phyloP scores from a whole-genome alignment of 1,139 yeast genomes.

The Hemisphaericaspora lyxosophila region DNA sequence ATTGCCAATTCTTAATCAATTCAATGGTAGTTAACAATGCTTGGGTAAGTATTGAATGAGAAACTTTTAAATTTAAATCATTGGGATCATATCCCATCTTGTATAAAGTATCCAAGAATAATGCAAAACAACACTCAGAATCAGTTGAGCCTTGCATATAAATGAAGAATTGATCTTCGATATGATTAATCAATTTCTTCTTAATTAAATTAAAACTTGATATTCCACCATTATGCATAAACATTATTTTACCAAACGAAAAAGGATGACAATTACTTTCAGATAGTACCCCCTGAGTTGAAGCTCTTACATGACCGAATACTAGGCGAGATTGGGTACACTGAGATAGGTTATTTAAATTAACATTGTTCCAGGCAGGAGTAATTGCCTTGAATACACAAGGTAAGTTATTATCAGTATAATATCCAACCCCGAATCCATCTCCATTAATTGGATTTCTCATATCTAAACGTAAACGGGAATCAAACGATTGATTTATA shows the following conservation, averaged over 20 bases:
- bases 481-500: slow-evolving; percentile 92
- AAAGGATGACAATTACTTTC: slow-evolving; percentile 98
- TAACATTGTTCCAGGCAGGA: slow-evolving; percentile 96
- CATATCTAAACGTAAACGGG: slow-evolving; percentile 81
- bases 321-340: slow-evolving; percentile 83
- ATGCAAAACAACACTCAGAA: slow-evolving; percentile 91
- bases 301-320: slow-evolving; percentile 95
- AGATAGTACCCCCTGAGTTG: slow-evolving; percentile 89
- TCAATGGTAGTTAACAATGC: slow-evolving; percentile 77
- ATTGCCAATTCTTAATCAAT: slow-evolving; percentile 67
- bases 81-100: slow-evolving; percentile 75
- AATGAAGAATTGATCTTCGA: slow-evolving; percentile 77
- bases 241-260: slow-evolving; percentile 81
- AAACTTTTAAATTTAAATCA: slow-evolving; percentile 29
- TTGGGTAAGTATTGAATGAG: slow-evolving; percentile 59
- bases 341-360: slow-evolving; percentile 78
- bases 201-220: slow-evolving; percentile 73
- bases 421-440: slow-evolving; percentile 97
- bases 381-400: slow-evolving; percentile 86
- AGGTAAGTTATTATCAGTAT: slow-evolving; percentile 54
- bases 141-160: slow-evolving; percentile 91
- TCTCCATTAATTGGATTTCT: slow-evolving; percentile 94
- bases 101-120: slow-evolving; percentile 74
- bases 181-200: slow-evolving; percentile 64
- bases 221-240: slow-evolving; percentile 97